A percentile compares a stretch with the other conserved stretches of the same genome.
These are phyloP conservation scores for Heliosperma pusillum DNA, from an alignment of 148 eudicot species.

Conservation along the genomic window DNA sequence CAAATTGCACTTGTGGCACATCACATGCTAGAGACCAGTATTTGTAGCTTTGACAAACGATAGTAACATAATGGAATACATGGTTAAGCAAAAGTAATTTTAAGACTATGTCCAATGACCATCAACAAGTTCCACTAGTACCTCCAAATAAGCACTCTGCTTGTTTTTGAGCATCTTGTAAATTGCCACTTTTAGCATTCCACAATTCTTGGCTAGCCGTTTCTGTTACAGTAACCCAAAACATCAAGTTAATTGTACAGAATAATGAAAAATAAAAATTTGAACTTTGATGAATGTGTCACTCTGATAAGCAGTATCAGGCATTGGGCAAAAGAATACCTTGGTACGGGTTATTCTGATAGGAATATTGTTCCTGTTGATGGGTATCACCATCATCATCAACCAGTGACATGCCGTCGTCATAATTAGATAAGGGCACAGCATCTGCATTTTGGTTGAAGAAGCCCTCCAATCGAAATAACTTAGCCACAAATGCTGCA, in stretches of 20 bases:
- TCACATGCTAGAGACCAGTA: not conserved
- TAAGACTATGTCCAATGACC: not conserved
- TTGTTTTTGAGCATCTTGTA: constrained; percentile 33
- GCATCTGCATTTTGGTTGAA: constrained; percentile 35
- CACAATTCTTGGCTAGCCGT: constrained; percentile 28
- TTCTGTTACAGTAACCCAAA: constrained; percentile 27
- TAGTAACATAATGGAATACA: not conserved
- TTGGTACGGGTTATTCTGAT: constrained; percentile 28
- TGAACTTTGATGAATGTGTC: not conserved
- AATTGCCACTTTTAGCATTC: constrained; percentile 24
- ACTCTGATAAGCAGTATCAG: not conserved
- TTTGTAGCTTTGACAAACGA: not conserved
- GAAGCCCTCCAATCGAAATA: constrained; percentile 39
- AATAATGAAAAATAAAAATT: not conserved
- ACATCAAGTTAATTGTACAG: not conserved
- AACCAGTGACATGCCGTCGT: constrained; percentile 24
- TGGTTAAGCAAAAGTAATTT: not conserved
- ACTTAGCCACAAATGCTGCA: constrained; percentile 64
- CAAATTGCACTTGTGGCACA: too few relatives aligned
- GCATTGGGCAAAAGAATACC: constrained; percentile 30
- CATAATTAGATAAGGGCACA: constrained; percentile 37
- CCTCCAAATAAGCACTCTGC: constrained; percentile 43
- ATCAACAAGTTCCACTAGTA: constrained; percentile 12
- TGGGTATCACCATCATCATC: constrained; percentile 33
- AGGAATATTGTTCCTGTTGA: constrained; percentile 18